Base-by-base conservation (phyloP, 139 green algal genomes). In the Micromonas pusilla region DNA sequence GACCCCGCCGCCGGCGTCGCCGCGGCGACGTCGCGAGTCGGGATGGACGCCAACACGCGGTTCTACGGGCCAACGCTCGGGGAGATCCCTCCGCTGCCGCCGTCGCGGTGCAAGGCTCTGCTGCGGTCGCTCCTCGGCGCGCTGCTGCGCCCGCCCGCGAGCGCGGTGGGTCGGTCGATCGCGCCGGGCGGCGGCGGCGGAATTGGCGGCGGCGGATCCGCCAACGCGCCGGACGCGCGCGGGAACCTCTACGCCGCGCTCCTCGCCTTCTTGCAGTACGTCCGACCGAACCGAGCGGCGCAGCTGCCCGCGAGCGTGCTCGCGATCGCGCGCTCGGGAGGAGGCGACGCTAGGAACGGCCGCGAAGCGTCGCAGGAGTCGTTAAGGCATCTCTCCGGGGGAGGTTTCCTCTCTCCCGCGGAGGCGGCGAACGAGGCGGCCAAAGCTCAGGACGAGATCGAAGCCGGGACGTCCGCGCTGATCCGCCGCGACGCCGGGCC, bases 401-500 rank as follows among this genome's bases (percentile, higher is more conserved):
- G n/a, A n/a, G n/a, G n/a, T n/a, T n/a, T n/a, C n/a, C n/a, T 23
- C 16, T 57, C 45, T 9, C 9, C 9, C 45, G 45, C 16, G 9
- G 45, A 57, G 9, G 9, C 9, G 45, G 45, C 45, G 45, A 9
- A 23, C 9, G 16, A 57, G 9, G 45, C 45, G 9, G 45, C 45
- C 45, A 16, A 9, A 16, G 45, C 9, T 9, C 45, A 57, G 45
- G 16, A 57, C 45, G 68, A 75, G 20, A 31, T 75, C 0, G 68
- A 75, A 2, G 53, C 52, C 19, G 5, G 19, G 19, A 75, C 52
- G 20, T 38, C 68, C 37, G 68, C 37, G 21, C 52, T 75, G 31
- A 75, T 75, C 53, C 68, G 33, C 19, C 36, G 68, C 36, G 68
- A 75, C 23, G 68, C 68, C 3, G 33, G 26, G 1, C 23, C 38